Percentiles rank a stretch among this genome's conserved stretches.
Evolutionary conservation across 2,329 filamentous ascomycete genomes (phyloP).

Genomic region (Monascus ruber): DNA sequence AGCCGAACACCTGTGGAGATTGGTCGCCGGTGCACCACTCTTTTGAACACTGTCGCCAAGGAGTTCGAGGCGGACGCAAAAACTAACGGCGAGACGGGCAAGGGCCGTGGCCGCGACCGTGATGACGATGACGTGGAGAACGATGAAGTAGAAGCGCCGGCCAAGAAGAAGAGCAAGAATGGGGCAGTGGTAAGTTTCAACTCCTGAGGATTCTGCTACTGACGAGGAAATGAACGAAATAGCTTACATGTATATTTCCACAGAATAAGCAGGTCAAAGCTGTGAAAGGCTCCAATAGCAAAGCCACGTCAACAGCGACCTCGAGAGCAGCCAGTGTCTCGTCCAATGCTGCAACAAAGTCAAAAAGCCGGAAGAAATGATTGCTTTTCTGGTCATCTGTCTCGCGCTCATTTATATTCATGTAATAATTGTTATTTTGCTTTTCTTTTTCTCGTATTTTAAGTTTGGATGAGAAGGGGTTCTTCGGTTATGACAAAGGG

Average conservation of each 20-base stretch:
- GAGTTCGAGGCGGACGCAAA: slow-evolving; percentile 68
- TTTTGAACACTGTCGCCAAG: slow-evolving; percentile 86
- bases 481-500: too few species aligned
- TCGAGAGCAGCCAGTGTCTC: slow-evolving; percentile 83
- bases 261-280: slow-evolving; percentile 91
- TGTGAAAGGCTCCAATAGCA: slow-evolving; percentile 60
- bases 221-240: neutral
- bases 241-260: slow-evolving; percentile 3
- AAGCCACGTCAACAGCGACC: slow-evolving; percentile 61
- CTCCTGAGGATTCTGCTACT: too few species aligned
- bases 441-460: too few species aligned
- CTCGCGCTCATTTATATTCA: too few species aligned
- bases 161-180: slow-evolving; percentile 90
- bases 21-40: slow-evolving; percentile 79
- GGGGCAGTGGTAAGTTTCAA: slow-evolving; percentile 62
- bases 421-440: too few species aligned
- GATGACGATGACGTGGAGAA: slow-evolving; percentile 81
- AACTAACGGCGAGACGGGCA: slow-evolving; percentile 50
- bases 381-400: neutral
- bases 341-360: slow-evolving; percentile 51
- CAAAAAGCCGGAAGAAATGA: slow-evolving; percentile 40
- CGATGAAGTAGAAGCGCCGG: slow-evolving; percentile 67
- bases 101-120: slow-evolving; percentile 48
- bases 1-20: slow-evolving; percentile 89
- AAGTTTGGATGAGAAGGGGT: too few species aligned